Evolutionary conservation across 768 basidiomycete genomes (phyloP).

Genomic region (Leccinum disarticulatum): DNA sequence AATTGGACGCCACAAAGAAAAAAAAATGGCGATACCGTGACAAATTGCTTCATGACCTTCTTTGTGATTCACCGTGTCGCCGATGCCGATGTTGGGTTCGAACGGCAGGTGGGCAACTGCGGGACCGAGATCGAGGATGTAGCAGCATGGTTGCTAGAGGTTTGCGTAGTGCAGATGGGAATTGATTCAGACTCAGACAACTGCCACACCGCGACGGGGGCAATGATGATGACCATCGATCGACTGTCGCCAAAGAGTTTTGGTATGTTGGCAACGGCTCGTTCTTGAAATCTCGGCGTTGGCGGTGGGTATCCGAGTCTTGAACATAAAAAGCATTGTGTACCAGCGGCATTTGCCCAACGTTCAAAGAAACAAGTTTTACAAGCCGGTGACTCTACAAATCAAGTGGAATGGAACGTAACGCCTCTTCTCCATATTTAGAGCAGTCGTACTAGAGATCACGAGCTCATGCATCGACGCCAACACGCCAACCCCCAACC

Average conservation of each 20-base stretch:
- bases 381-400: slow-evolving; percentile 57
- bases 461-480: slow-evolving; percentile 42
- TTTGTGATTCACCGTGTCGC: slow-evolving; percentile 55
- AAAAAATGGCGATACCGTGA: slow-evolving; percentile 48
- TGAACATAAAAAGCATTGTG: no score
- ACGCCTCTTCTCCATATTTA: slow-evolving; percentile 51
- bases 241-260: no score
- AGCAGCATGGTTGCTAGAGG: slow-evolving; percentile 58
- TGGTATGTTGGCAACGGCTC: no score
- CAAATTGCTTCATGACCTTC: slow-evolving; percentile 44
- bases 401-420: slow-evolving; percentile 51
- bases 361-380: slow-evolving; percentile 44
- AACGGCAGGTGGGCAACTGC: slow-evolving; percentile 91
- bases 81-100: slow-evolving; percentile 94
- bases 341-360: slow-evolving; percentile 36
- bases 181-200: no score
- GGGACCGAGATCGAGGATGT: slow-evolving; percentile 53
- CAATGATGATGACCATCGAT: no score
- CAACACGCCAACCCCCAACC: slow-evolving; percentile 42
- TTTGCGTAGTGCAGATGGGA: slow-evolving; percentile 65
- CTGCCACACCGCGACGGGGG: no score
- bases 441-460: slow-evolving; percentile 50
- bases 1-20: slow-evolving; percentile 2
- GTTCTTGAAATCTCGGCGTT: no score
- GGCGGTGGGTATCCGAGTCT: no score